phyloP scores from a whole-genome alignment of 805 yeast species.

The Metschnikowia similis region DNA sequence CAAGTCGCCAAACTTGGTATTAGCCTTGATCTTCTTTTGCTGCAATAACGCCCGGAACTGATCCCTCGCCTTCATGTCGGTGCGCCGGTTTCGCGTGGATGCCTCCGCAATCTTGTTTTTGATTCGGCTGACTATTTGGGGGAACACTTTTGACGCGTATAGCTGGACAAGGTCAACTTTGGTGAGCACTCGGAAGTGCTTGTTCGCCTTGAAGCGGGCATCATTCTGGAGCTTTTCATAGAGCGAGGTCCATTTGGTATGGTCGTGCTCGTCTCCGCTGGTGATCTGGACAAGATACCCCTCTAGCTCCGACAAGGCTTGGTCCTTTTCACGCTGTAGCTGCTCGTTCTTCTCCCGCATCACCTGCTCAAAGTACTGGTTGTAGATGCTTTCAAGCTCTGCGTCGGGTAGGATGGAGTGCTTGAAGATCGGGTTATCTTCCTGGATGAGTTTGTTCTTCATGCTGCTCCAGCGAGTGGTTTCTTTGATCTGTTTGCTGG shows the following conservation, averaged over 20 bases:
- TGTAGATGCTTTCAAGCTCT: conserved; percentile 52
- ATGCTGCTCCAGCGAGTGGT: conserved; percentile 64
- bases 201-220: conserved; percentile 54
- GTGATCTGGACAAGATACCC: conserved; percentile 44
- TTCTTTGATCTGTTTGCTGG: conserved; percentile 40
- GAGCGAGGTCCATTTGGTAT: conserved; percentile 37
- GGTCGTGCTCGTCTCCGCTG: conserved; percentile 23
- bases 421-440: conserved; percentile 63
- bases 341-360: conserved; percentile 25
- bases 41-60: conserved; percentile 47
- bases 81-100: conserved; percentile 42
- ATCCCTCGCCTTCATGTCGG: conserved; percentile 65
- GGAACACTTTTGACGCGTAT: conserved; percentile 40
- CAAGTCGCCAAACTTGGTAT: conserved; percentile 57
- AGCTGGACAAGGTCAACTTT: conserved; percentile 57
- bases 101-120: conserved; percentile 19
- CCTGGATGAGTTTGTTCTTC: conserved; percentile 43
- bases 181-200: conserved; percentile 48
- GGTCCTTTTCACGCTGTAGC: conserved; percentile 29
- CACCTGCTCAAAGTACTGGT: conserved; percentile 44
- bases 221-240: conserved; percentile 38
- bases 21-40: conserved; percentile 40
- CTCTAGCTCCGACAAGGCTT: conserved; percentile 51
- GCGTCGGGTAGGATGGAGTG: conserved; percentile 56
- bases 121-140: conserved; percentile 20